Base-by-base conservation (phyloP, 2,329 filamentous ascomycete species). In the Ceratocystis diversiconidia region DNA sequence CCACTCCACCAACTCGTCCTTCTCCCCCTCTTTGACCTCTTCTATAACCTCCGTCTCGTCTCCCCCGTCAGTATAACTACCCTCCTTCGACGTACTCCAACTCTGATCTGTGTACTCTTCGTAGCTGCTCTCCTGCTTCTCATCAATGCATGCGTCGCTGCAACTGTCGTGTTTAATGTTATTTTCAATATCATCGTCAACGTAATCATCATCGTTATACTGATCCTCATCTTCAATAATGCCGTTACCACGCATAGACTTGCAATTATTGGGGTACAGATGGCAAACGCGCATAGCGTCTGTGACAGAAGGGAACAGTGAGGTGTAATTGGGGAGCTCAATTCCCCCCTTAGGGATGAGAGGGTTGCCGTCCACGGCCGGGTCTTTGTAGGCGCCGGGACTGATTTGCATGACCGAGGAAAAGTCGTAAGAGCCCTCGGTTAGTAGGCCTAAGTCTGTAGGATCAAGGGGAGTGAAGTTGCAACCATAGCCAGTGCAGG, bases 401-500 rank as follows among this genome's bases (percentile, higher is more conserved):
- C 55, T 46, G 36, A 66, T 66, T 19, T 68, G 67, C 67, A 68
- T 68, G 4, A 67, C 44, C 10, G 65, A 68, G 8, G 50, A 61
- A 5, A 30, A 12, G 30, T 68, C 67, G 43, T 68, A 68, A 0
- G 62, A 19, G 28, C 57, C 59, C 7, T 6, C 36, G 30, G 60
- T 63, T 17, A 63, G 22, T 32, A 7, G 8, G 2, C 36, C 36
- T 5, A 57, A 10, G n/a, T 15, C 22, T 10, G 5, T 19, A 55
- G 44, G 43, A 22, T 66, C 50, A 28, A 36, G 22, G 12, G 50
- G 36, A 28, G 30, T 41, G n/a, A 59, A 68, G 63, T 64, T 36
- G 61, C 67, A 68, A 8, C 67, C 65, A 44, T 66, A 68, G 32
- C 65, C 67, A 1, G 62, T 65, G 50, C 67, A 68, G 30, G 41